These are phyloP conservation scores for Coemansia sp. DNA, from an alignment of 192 early-diverging fungal species.

Conservation along the genomic window DNA sequence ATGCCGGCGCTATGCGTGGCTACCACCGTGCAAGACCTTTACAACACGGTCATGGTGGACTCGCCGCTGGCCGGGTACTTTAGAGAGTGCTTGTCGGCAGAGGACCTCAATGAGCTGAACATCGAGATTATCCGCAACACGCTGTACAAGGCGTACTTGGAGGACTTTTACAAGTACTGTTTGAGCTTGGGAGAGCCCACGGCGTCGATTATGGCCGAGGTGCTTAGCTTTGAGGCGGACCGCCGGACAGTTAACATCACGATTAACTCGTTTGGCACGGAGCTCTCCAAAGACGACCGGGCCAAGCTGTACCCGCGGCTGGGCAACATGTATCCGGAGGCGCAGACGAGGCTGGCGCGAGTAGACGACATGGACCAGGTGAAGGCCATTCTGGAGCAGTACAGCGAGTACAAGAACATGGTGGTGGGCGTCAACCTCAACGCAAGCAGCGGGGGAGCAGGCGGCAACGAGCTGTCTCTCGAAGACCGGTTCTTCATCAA, in stretches of 20 bases:
- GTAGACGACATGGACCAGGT: conserved; percentile 97
- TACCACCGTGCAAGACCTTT: conserved; percentile 92
- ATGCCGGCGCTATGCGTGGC: conserved; percentile 98
- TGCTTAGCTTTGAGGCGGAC: conserved; percentile 97
- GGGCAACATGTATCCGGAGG: conserved; percentile 92
- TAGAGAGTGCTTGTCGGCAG: conserved; percentile 91
- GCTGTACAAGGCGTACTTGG: conserved; percentile 96
- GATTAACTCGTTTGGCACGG: conserved; percentile 98
- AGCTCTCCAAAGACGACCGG: conserved; percentile 95
- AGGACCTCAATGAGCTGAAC: conserved; percentile 98
- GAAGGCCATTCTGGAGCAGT: conserved; percentile 75
- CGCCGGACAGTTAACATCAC: conserved; percentile 98
- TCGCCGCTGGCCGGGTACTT: conserved; percentile 98
- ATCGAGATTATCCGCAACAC: conserved; percentile 99
- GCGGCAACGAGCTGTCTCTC: conserved; percentile 65
- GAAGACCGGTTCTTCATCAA: conserved; percentile 96
- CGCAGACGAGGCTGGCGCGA: conserved; percentile 72
- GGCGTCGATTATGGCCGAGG: conserved; percentile 88
- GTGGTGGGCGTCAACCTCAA: conserved; percentile 64
- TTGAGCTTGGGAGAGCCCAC: conserved; percentile 78
- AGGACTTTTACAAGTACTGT: conserved; percentile 96
- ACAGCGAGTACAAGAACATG: conserved; percentile 85
- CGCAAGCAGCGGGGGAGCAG: conserved; percentile 19
- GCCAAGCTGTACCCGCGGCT: conserved; percentile 88
- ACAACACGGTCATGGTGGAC: conserved; percentile 94